A percentile compares a stretch with the other conserved stretches of the same genome.
phyloP scores from a whole-genome alignment of 352 stramenopile genomes.

The Pythium rhizo-oryzae region DNA sequence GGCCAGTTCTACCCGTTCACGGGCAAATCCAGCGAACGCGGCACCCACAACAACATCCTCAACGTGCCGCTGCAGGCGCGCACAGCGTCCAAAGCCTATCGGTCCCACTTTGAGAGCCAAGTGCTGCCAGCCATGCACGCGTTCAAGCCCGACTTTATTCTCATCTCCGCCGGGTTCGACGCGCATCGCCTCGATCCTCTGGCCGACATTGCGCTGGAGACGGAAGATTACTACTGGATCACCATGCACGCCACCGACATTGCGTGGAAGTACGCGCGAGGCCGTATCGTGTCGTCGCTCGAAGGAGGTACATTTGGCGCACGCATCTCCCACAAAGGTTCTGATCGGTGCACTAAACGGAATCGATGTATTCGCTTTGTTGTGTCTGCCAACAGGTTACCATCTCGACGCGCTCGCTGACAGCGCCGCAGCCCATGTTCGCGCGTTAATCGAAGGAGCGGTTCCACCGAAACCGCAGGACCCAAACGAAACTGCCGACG shows the following conservation, averaged over 20 bases:
- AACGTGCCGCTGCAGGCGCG: constrained; percentile 44
- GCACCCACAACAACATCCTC: constrained; percentile 73
- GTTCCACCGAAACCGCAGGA: constrained; percentile 15
- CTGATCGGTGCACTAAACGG: background rate
- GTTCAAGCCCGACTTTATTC: constrained; percentile 93
- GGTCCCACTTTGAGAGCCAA: constrained; percentile 55
- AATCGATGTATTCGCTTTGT: background rate
- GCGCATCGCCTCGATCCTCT: constrained; percentile 93
- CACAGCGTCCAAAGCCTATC: constrained; percentile 64
- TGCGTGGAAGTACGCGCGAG: constrained; percentile 44
- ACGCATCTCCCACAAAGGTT: too few species aligned
- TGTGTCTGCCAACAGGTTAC: too few species aligned
- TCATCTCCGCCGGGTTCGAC: constrained; percentile 96
- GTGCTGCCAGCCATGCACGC: constrained; percentile 87
- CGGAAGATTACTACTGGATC: constrained; percentile 47
- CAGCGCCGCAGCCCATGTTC: constrained; percentile 38
- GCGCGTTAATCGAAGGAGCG: constrained; percentile 36
- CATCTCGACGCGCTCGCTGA: constrained; percentile 38
- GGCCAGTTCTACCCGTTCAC: constrained; percentile 76
- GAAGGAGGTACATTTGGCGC: constrained; percentile 45
- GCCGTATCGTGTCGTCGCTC: constrained; percentile 60
- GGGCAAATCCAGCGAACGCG: constrained; percentile 48
- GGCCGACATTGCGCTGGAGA: constrained; percentile 76
- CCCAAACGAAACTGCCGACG: constrained; percentile 7
- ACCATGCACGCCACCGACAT: constrained; percentile 47